Evolutionary conservation across 768 basidiomycete genomes (phyloP).

Genomic region (Lactarius sanguifluus): DNA sequence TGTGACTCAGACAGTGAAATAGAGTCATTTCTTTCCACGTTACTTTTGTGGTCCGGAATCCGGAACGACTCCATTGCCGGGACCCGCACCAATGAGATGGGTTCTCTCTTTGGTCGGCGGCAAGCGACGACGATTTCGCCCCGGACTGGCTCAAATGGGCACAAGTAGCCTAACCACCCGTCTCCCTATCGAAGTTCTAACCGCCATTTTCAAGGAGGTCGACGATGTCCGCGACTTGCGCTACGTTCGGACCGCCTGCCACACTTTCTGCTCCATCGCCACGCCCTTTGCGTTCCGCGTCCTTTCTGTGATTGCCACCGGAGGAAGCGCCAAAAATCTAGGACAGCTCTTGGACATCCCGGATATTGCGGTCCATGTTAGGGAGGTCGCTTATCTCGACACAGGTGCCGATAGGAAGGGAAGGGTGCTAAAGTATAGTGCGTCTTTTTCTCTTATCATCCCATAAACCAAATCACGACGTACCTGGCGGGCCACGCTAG

Average conservation of each 20-base stretch:
- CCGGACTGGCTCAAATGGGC: too few species aligned
- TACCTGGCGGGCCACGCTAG: background rate
- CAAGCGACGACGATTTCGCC: too few species aligned
- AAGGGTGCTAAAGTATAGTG: constrained; percentile 3
- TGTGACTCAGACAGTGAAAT: too few species aligned
- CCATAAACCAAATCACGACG: background rate
- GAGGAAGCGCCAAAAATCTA: background rate
- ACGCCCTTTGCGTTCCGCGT: constrained; percentile 11
- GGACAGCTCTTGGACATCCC: background rate
- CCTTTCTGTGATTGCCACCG: background rate
- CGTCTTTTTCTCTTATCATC: background rate
- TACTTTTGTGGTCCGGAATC: too few species aligned
- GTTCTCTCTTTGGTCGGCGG: too few species aligned
- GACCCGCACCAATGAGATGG: too few species aligned
- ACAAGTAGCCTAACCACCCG: too few species aligned
- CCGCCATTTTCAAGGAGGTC: background rate
- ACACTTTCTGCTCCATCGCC: background rate
- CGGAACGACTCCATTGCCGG: too few species aligned
- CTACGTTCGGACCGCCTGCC: background rate
- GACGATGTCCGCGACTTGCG: background rate
- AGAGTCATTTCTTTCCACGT: too few species aligned
- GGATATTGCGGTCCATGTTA: background rate
- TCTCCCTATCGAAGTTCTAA: background rate
- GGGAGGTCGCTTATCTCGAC: background rate
- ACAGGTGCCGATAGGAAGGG: background rate